Evolutionary conservation across 2,329 filamentous ascomycete species (phyloP).

Genomic region (Monosporascus sp.): DNA sequence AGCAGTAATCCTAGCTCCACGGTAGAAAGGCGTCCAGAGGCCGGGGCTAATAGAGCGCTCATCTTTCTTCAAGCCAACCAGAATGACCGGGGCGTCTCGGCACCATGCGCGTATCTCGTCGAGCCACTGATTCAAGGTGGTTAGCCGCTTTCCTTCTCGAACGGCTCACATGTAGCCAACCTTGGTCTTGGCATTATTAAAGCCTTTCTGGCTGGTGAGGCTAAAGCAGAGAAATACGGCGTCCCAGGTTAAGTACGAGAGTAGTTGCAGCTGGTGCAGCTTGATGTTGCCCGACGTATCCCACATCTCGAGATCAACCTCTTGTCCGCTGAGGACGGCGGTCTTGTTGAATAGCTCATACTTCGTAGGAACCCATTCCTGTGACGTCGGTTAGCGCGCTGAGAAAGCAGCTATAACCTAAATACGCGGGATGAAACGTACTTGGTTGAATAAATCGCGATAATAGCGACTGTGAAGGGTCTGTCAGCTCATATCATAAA

Average conservation of each 20-base stretch:
- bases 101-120: slow-evolving; percentile 63
- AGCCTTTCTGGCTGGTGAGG: slow-evolving; percentile 23
- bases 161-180: slow-evolving; percentile 15
- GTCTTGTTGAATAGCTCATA: slow-evolving; percentile 25
- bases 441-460: slow-evolving; percentile 16
- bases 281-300: slow-evolving; percentile 23
- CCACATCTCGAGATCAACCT: slow-evolving; percentile 26
- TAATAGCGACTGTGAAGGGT: slow-evolving; percentile 20
- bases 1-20: slow-evolving; percentile 18
- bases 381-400: background rate
- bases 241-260: slow-evolving; percentile 28
- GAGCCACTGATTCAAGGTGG: slow-evolving; percentile 47
- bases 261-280: slow-evolving; percentile 21
- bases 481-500: background rate
- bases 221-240: slow-evolving; percentile 34
- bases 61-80: slow-evolving; percentile 71
- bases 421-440: slow-evolving; percentile 4
- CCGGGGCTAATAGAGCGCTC: slow-evolving; percentile 38
- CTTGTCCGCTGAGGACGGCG: slow-evolving; percentile 14
- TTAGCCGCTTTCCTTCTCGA: slow-evolving; percentile 9
- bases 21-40: slow-evolving; percentile 21
- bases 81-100: slow-evolving; percentile 61
- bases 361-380: slow-evolving; percentile 18
- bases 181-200: slow-evolving; percentile 20
- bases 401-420: background rate